Conservation (phyloP, 2,329 filamentous ascomycete species). For the Akanthomyces dipterigenus region DNA sequence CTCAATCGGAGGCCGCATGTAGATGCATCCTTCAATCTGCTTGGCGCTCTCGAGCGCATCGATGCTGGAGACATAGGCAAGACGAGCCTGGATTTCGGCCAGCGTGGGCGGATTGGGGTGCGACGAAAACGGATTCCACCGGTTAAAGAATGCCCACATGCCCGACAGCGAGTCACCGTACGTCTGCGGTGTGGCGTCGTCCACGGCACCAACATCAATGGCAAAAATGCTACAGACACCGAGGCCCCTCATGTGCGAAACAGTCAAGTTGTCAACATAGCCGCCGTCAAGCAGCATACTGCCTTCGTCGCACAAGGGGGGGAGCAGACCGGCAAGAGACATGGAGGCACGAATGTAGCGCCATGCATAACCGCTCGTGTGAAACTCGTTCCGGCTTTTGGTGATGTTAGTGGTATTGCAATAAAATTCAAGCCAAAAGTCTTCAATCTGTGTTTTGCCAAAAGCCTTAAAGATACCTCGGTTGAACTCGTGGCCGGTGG, state of each 20-base stretch:
- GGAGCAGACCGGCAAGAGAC: slow-evolving; percentile 87
- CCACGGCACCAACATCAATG: slow-evolving; percentile 85
- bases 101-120: slow-evolving; percentile 89
- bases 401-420: slow-evolving; percentile 99
- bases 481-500: slow-evolving; percentile 97
- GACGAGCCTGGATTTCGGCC: slow-evolving; percentile 87
- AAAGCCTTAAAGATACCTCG: slow-evolving; percentile 98
- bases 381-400: slow-evolving; percentile 84
- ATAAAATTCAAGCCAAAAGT: slow-evolving; percentile 98
- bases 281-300: slow-evolving; percentile 95
- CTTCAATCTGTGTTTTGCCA: slow-evolving; percentile 93
- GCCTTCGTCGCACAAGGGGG: slow-evolving; percentile 92
- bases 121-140: slow-evolving; percentile 92
- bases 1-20: slow-evolving; percentile 94
- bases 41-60: slow-evolving; percentile 94
- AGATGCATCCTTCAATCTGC: slow-evolving; percentile 80
- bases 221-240: slow-evolving; percentile 94
- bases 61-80: slow-evolving; percentile 92
- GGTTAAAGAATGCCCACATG: slow-evolving; percentile 88
- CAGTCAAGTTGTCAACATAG: slow-evolving; percentile 94
- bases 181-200: slow-evolving; percentile 83
- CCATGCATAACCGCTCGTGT: slow-evolving; percentile 96
- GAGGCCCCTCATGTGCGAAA: slow-evolving; percentile 92
- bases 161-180: slow-evolving; percentile 94
- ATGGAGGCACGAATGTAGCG: slow-evolving; percentile 94